Evolutionary conservation across 768 basidiomycete species (phyloP), one percentile per base, ranked within the genome.

Genomic region (Coprinellus aureogranulatus): DNA sequence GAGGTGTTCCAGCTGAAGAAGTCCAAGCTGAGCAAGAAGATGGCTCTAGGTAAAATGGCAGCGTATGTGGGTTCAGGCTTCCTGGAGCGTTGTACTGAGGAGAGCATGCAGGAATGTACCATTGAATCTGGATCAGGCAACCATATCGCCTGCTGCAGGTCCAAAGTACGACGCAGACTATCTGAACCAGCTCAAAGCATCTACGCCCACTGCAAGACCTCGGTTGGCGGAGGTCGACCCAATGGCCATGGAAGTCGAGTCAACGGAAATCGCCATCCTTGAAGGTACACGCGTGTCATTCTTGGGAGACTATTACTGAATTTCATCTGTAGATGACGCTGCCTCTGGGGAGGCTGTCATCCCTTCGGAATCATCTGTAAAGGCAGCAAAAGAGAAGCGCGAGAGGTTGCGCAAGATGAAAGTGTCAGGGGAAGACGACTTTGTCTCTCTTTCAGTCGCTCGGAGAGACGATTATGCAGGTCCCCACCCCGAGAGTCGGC

Each of bases 401-500:
- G 88, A 89, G 59, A 83, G 85, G 26, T 62, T 91, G 18, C 82
- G 88, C 18, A 76, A 78, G 28, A 75, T 73, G 2, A 76, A 75
- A 28, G 70, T 71, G 8, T 64, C 75, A 8, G 73, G 67, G n/a
- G 77, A 73, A 53, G 87, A 89, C 41, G 92, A 93, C 27, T 94
- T 81, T 61, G 89, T 94, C 23, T 91, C 92, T 0, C 70, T 94
- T 16, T 85, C 89, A 20, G 80, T 94, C 3, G 75, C 83, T 0
- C 84, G 79, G 59, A 77, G 76, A 46, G 72, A 73, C 20, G 82
- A 88, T 34, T 69, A 79, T 9, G 77, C 82, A 62, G 91, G 91
- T 0, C 92, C 92, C 6, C 91, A 93, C 75, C 92, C 92, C 6
- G 88, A 88, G 62, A 92, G 90, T 67, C 82, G 92, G 9, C 72